phyloP scores from a whole-genome alignment of 73 alveolate genomes.

The Uronychia setigera region DNA sequence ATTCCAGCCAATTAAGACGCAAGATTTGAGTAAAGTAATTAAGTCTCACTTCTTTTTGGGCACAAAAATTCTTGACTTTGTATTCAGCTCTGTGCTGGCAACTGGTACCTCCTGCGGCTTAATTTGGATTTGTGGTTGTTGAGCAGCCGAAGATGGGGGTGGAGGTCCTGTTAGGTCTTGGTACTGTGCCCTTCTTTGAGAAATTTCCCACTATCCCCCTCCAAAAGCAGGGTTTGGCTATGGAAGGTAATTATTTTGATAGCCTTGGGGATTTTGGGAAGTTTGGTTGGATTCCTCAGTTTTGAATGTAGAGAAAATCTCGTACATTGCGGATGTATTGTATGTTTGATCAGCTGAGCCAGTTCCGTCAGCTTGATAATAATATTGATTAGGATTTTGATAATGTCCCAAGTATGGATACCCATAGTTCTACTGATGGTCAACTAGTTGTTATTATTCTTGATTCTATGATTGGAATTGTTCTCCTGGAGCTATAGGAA shows the following conservation, averaged over 20 bases:
- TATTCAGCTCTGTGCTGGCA: too few species aligned
- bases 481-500: background rate
- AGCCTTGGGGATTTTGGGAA: background rate
- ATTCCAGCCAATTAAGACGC: too few species aligned
- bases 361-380: background rate
- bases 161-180: background rate
- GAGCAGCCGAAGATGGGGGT: background rate
- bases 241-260: background rate
- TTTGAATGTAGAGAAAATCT: background rate
- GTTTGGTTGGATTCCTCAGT: background rate
- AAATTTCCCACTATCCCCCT: background rate
- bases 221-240: background rate
- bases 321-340: background rate
- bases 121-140: too few species aligned
- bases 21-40: too few species aligned
- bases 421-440: background rate
- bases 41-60: too few species aligned
- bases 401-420: background rate
- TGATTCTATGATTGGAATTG: background rate
- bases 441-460: too few species aligned
- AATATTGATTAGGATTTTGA: background rate
- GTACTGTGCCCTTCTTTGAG: background rate
- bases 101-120: too few species aligned
- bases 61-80: too few species aligned
- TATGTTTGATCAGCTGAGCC: background rate